Evolutionary conservation across 2,329 filamentous ascomycete species (phyloP).

Genomic region (Hymenoscyphus repandus): DNA sequence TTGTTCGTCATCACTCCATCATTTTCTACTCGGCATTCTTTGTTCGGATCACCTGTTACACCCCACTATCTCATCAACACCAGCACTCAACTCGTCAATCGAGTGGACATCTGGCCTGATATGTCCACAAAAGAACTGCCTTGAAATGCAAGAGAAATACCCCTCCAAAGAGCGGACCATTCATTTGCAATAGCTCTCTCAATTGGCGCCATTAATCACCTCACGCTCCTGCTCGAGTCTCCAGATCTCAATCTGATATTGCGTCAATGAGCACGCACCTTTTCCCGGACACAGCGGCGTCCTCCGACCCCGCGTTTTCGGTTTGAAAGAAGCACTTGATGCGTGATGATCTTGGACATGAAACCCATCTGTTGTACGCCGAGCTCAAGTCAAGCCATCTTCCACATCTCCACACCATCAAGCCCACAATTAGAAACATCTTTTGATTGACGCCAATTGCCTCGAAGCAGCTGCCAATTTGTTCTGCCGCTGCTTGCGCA

Average conservation of each 20-base stretch:
- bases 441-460: background rate
- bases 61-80: background rate
- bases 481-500: background rate
- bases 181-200: background rate
- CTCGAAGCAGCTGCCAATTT: background rate
- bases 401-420: background rate
- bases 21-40: background rate
- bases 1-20: too few species aligned
- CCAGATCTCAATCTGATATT: background rate
- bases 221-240: too few species aligned
- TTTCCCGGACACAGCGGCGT: constrained; percentile 1
- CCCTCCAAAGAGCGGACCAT: too few species aligned
- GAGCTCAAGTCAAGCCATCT: background rate
- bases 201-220: background rate
- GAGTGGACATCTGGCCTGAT: background rate
- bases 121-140: background rate
- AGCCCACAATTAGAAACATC: too few species aligned
- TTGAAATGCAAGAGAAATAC: too few species aligned
- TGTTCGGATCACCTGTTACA: constrained; percentile 5
- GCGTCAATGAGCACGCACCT: background rate
- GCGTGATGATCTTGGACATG: background rate
- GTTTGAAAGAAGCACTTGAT: background rate
- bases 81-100: background rate
- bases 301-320: constrained; percentile 12
- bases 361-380: constrained; percentile 1